These are phyloP conservation scores for Arthrinium puccinioides DNA, from an alignment of 2,329 filamentous ascomycete species.

Conservation along the genomic window DNA sequence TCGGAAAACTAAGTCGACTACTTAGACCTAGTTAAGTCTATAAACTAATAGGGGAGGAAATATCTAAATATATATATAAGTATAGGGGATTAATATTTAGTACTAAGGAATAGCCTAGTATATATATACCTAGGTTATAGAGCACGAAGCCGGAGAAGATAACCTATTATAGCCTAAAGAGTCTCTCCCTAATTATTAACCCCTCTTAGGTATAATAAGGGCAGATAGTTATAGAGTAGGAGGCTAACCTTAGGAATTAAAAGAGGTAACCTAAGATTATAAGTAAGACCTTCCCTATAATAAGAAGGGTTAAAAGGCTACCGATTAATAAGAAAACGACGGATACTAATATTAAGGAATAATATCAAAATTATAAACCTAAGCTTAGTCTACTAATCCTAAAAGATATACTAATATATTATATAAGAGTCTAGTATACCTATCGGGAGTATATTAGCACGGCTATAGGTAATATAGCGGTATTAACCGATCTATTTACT, in stretches of 20 bases:
- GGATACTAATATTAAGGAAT: neutral
- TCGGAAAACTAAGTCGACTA: neutral
- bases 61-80: neutral
- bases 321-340: neutral
- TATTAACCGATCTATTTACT: neutral
- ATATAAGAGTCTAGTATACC: neutral
- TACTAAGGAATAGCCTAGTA: neutral
- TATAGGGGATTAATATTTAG: neutral
- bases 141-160: neutral
- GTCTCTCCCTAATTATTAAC: neutral
- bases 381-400: neutral
- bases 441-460: neutral
- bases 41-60: neutral
- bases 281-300: neutral
- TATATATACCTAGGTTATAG: neutral
- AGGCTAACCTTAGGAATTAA: too few relatives aligned
- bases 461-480: neutral
- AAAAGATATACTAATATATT: neutral
- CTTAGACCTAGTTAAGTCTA: neutral
- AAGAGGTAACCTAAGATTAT: neutral
- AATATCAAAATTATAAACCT: neutral
- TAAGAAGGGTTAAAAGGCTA: neutral
- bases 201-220: neutral
- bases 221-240: too few relatives aligned
- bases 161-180: neutral